These are phyloP conservation scores for Fraxinus dipetala DNA, from an alignment of 305 asterid genomes.

Conservation along the genomic window DNA sequence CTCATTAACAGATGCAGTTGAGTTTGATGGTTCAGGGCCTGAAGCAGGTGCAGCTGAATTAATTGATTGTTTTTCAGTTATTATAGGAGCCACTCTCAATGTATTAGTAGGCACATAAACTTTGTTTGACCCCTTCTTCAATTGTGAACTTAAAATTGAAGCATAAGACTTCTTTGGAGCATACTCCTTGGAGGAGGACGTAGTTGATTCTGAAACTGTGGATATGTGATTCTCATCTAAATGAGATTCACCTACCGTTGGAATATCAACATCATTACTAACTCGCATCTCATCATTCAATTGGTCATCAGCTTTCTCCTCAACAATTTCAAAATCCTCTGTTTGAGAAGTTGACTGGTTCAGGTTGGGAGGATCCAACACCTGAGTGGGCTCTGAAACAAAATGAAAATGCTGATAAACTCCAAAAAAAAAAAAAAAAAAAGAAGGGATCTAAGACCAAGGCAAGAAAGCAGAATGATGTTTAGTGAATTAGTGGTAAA, in stretches of 20 bases:
- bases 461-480: background rate
- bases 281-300: constrained; percentile 46
- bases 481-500: constrained; percentile 6
- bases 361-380: constrained; percentile 38
- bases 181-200: constrained; percentile 53
- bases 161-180: constrained; percentile 86
- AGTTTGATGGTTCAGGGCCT: constrained; percentile 40
- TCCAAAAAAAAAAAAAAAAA: background rate
- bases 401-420: constrained; percentile 24
- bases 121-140: constrained; percentile 50
- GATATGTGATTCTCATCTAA: constrained; percentile 37
- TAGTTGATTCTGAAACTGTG: constrained; percentile 36
- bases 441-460: background rate
- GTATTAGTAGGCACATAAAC: constrained; percentile 58
- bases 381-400: constrained; percentile 61
- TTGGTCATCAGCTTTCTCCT: constrained; percentile 41
- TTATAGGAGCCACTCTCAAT: constrained; percentile 34
- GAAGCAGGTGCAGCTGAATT: constrained; percentile 38
- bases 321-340: constrained; percentile 45
- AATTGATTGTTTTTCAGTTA: constrained; percentile 45
- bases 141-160: constrained; percentile 68
- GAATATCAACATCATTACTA: constrained; percentile 39
- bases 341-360: constrained; percentile 41
- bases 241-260: constrained; percentile 46
- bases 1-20: constrained; percentile 25